These are phyloP conservation scores for Azolla pinnata DNA, from an alignment of 75 land plant genomes.

Conservation along the genomic window DNA sequence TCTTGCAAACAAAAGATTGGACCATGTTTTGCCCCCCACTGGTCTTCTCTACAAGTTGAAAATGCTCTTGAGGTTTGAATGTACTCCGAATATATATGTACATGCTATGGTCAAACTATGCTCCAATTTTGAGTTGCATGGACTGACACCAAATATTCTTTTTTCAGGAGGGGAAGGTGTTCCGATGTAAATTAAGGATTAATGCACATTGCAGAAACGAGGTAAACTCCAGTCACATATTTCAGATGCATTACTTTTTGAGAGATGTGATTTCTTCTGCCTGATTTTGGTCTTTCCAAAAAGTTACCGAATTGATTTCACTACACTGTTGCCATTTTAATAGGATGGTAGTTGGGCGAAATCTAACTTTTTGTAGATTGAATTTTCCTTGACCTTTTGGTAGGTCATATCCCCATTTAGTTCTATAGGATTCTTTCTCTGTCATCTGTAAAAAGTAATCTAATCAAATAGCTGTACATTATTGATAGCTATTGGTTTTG, in stretches of 20 bases:
- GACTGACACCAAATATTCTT: neutral
- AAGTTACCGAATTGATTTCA: too few relatives aligned
- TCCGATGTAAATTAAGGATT: constrained; percentile 48
- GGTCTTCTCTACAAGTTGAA: neutral
- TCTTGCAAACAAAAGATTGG: neutral
- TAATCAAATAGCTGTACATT: neutral
- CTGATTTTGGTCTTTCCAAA: neutral
- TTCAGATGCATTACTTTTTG: neutral
- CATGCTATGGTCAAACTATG: neutral
- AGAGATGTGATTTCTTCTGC: neutral
- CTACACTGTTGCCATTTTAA: too few relatives aligned
- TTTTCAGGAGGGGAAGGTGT: constrained; percentile 49
- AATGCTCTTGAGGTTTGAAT: neutral
- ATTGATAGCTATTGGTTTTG: too few relatives aligned
- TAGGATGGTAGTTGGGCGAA: neutral
- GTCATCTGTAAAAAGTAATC: too few relatives aligned
- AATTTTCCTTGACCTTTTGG: neutral
- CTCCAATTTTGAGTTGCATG: neutral
- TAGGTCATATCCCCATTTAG: neutral
- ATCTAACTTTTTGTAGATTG: constrained; percentile 1
- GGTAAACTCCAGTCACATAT: too few relatives aligned
- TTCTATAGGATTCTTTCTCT: neutral
- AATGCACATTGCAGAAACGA: constrained; percentile 61
- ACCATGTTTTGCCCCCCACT: neutral
- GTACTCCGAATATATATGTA: neutral